A percentile compares a stretch with the other conserved stretches of the same genome.
These are phyloP conservation scores for Erysimum cheiranthoides DNA, from an alignment of 345 rosid species.

Conservation along the genomic window DNA sequence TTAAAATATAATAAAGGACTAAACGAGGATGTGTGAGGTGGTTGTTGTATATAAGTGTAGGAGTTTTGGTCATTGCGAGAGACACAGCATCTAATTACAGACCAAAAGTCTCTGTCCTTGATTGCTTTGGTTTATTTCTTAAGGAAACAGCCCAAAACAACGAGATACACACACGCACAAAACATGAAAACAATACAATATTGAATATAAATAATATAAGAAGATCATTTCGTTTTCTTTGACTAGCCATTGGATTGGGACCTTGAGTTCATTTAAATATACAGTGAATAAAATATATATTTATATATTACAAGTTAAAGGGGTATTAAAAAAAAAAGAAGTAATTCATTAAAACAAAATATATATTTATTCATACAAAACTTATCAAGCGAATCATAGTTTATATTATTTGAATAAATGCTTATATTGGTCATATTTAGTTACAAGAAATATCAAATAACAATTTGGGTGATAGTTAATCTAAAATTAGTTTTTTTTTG, in stretches of 20 bases:
- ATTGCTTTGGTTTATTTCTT: slow-evolving; percentile 38
- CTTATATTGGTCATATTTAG: background rate
- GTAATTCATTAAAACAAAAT: background rate
- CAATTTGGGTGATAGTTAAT: background rate
- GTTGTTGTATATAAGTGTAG: slow-evolving; percentile 27
- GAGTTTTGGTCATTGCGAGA: slow-evolving; percentile 38
- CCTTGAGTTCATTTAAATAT: background rate
- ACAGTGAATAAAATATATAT: background rate
- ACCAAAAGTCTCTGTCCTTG: slow-evolving; percentile 39
- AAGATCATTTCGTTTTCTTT: background rate
- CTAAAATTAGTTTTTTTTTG: background rate
- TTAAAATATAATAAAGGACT: background rate
- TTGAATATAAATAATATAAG: background rate
- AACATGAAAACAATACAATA: slow-evolving; percentile 5
- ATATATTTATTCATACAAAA: background rate
- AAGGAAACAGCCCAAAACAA: slow-evolving; percentile 37
- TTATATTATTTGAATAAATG: background rate
- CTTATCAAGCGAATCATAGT: background rate
- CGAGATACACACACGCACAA: slow-evolving; percentile 17
- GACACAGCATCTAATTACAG: slow-evolving; percentile 45
- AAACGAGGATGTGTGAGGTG: slow-evolving; percentile 25
- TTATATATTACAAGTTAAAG: too few relatives aligned
- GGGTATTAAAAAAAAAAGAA: too few relatives aligned
- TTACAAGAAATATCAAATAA: background rate
- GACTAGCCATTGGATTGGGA: background rate